Percentiles rank a stretch among this genome's conserved stretches.
Evolutionary conservation across 352 stramenopile genomes (phyloP).

Genomic region (Achlya hypogyna): DNA sequence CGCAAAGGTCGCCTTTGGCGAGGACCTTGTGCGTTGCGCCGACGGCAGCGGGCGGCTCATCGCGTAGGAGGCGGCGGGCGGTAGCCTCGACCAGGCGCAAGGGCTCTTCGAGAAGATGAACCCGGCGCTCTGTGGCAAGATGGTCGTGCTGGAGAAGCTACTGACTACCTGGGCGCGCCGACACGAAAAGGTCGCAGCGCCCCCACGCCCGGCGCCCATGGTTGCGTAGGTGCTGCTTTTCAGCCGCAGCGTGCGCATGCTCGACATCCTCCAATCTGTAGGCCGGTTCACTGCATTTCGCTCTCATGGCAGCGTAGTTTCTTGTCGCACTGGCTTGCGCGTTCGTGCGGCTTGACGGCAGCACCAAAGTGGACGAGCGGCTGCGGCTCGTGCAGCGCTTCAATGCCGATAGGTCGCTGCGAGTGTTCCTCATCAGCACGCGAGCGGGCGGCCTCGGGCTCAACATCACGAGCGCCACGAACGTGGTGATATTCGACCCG

Average conservation of each 20-base stretch:
- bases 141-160: slow-evolving; percentile 67
- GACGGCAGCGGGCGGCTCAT: slow-evolving; percentile 42
- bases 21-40: slow-evolving; percentile 47
- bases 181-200: slow-evolving; percentile 43
- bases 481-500: slow-evolving; percentile 83
- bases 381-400: slow-evolving; percentile 67
- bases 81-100: background rate
- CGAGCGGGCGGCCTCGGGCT: slow-evolving; percentile 52
- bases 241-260: slow-evolving; percentile 69
- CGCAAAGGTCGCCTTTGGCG: slow-evolving; percentile 44
- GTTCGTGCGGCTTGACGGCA: slow-evolving; percentile 58
- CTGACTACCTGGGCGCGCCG: slow-evolving; percentile 53
- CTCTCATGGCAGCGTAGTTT: slow-evolving; percentile 27
- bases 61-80: slow-evolving; percentile 1
- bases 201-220: no score
- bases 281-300: background rate
- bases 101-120: slow-evolving; percentile 31
- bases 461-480: slow-evolving; percentile 68
- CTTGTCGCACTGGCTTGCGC: slow-evolving; percentile 50
- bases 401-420: slow-evolving; percentile 46
- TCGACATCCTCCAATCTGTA: slow-evolving; percentile 57
- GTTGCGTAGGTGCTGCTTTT: slow-evolving; percentile 45
- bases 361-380: slow-evolving; percentile 65
- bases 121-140: slow-evolving; percentile 69
- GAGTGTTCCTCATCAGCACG: slow-evolving; percentile 73